Evolutionary conservation across 495 filamentous ascomycete genomes (phyloP), one percentile per base, ranked within the genome.

Genomic region (Mytilinidion resinicola): DNA sequence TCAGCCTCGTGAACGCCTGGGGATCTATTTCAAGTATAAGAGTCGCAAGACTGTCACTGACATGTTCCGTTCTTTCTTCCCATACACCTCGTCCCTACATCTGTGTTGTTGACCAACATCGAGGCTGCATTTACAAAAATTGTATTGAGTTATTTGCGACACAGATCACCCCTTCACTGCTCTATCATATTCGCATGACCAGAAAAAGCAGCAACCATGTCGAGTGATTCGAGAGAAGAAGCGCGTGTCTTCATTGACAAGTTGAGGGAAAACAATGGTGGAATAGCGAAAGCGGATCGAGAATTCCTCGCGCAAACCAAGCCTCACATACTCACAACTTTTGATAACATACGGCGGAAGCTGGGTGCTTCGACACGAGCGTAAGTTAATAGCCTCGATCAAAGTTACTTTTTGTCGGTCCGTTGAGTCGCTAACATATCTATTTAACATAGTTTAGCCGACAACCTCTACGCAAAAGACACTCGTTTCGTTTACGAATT

Each of bases 401-500:
- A n/a, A n/a, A n/a, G n/a, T n/a, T n/a, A n/a, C 25, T n/a, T n/a
- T n/a, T n/a, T n/a, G n/a, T n/a, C n/a, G 44, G 44, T n/a, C 9
- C 1, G 15, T 17, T 46, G 9, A 9, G 42, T 9, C 42, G 42
- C 37, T 39, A 39, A 39, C 37, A 14, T 39, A 39, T 39, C 14
- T 39, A 39, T 39, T 39, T 39, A 39, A 39, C 37, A 39, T 52
- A 72, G 69, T 6, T 59, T 72, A 21, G 61, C 69, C 10, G 60
- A 55, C 15, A 67, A 76, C 43, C 52, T 76, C 0, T 73, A 76
- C 62, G 56, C 56, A n/a, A 74, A 62, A 43, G 57, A 65, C 19
- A 67, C 70, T 0, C 68, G 68, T 35, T 77, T 76, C 47, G 59
- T 77, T 6, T 72, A 72, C 33, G 76, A 77, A 57, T 60, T 77